These are phyloP conservation scores for Globisporangium camurandrum DNA, from an alignment of 352 stramenopile species.

Conservation along the genomic window DNA sequence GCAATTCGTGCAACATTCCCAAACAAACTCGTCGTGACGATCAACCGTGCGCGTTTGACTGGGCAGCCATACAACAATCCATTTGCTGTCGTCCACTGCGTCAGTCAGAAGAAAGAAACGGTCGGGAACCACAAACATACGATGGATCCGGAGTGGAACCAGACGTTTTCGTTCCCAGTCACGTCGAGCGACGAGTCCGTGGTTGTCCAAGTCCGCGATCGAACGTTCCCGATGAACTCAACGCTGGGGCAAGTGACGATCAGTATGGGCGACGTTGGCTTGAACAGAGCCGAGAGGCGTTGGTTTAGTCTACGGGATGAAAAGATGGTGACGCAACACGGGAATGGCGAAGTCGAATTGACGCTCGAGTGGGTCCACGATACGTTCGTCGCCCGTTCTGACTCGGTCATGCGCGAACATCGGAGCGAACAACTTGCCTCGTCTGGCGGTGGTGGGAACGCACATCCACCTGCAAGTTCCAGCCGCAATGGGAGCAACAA, in stretches of 20 bases:
- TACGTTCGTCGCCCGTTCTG: conserved; percentile 81
- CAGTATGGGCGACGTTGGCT: conserved; percentile 69
- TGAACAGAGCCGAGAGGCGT: conserved; percentile 69
- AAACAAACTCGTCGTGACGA: conserved; percentile 87
- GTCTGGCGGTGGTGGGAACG: conserved; percentile 15
- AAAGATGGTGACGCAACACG: conserved; percentile 42
- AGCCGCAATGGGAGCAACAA: conserved; percentile 10
- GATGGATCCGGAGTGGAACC: conserved; percentile 88
- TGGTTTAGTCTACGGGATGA: conserved; percentile 81
- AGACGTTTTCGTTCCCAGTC: conserved; percentile 85
- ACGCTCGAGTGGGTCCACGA: conserved; percentile 88
- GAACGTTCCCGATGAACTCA: conserved; percentile 63
- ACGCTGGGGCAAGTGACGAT: conserved; percentile 70
- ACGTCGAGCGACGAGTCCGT: conserved; percentile 66
- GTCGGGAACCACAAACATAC: conserved; percentile 83
- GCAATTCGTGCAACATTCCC: conserved; percentile 80
- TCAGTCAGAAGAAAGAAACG: conserved; percentile 83
- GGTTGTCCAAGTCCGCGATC: conserved; percentile 65
- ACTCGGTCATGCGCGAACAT: conserved; percentile 78
- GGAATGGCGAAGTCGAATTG: conserved; percentile 81
- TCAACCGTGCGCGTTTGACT: conserved; percentile 75
- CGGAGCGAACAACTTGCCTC: conserved; percentile 11
- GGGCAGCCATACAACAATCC: conserved; percentile 86
- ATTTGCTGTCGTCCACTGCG: conserved; percentile 70
- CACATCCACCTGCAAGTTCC: no score